Evolutionary conservation across 768 basidiomycete genomes (phyloP), one percentile per base, ranked within the genome.

Genomic region (Rhodosporidiobolus sp.): DNA sequence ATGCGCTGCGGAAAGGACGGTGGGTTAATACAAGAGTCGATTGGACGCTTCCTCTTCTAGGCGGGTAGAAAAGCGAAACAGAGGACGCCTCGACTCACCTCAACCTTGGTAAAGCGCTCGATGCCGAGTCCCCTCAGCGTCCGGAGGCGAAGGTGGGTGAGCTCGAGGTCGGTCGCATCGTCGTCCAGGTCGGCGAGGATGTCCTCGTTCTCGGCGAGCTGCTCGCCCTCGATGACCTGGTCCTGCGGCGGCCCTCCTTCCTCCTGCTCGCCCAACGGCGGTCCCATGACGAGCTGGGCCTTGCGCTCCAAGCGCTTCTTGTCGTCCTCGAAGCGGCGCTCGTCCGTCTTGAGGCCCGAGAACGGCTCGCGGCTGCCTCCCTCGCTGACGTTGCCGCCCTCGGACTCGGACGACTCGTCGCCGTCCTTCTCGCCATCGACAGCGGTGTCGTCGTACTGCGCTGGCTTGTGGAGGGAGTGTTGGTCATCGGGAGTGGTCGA

Each of bases 71-170:
- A 4, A 57, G n/a, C n/a, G 35, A 34, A 26, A 26, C 34, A 24
- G 24, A 43, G 38, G 38, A 43, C 38, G 14, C 38, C 8, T 14
- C 26, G 19, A 45, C 65, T 34, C 24, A 76, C 75, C 68, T 76
- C 34, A 12, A 76, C 71, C 28, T 76, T 72, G 14, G 55, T 62
- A 67, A 79, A 79, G 12, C 77, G 67, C 32, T 68, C 50, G 20
- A 79, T 32, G 10, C 70, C 65, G 38, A 79, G 59, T 0, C 71
- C 76, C 17, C 67, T 61, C 20, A 79, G 45, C 11, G 77, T 75
- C 49, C 68, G 66, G 22, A 79, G 28, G 35, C 78, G 58, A 0
- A 74, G 53, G 57, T 79, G 78, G 9, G 78, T 79, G 32, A 79
- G 53, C 60, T 79, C 78, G 32, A 79, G 67, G 52, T 79, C 78